These are phyloP conservation scores for Simplicillium sp. DNA, from an alignment of 2,329 filamentous ascomycete species.

Conservation along the genomic window DNA sequence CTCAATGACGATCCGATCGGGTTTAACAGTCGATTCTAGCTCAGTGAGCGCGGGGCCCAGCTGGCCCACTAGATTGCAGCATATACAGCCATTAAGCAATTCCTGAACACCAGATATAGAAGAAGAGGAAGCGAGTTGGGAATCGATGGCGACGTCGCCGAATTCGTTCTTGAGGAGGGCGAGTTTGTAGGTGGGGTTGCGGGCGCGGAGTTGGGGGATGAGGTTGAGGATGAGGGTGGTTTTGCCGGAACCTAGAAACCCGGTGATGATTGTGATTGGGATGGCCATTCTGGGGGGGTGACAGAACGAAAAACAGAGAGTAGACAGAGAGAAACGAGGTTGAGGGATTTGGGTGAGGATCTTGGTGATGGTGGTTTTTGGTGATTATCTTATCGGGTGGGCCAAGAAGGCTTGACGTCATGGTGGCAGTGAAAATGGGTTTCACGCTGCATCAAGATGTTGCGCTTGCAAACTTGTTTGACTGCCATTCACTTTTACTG, in stretches of 20 bases:
- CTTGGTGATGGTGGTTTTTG: no score
- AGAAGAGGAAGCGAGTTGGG: slow-evolving; percentile 72
- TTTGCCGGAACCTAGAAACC: slow-evolving; percentile 93
- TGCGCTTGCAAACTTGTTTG: no score
- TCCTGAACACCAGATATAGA: slow-evolving; percentile 87
- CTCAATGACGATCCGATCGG: slow-evolving; percentile 88
- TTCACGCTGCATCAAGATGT: no score
- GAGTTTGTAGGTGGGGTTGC: slow-evolving; percentile 68
- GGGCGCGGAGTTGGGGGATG: slow-evolving; percentile 74
- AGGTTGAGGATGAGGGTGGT: slow-evolving; percentile 94
- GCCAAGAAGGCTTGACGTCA: slow-evolving; percentile 10
- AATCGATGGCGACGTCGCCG: slow-evolving; percentile 88
- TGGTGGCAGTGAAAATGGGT: neutral
- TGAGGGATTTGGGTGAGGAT: no score
- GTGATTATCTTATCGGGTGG: neutral
- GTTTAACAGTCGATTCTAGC: slow-evolving; percentile 47
- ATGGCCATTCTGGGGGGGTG: slow-evolving; percentile 48
- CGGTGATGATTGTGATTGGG: slow-evolving; percentile 89
- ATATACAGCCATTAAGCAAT: slow-evolving; percentile 94
- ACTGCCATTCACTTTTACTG: no score
- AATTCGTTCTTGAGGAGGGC: slow-evolving; percentile 98
- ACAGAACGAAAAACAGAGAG: no score
- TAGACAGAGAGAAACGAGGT: neutral
- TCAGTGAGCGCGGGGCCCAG: slow-evolving; percentile 71
- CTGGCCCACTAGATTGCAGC: slow-evolving; percentile 95